Conservation (phyloP, 371 early-diverging fungal genomes). For the Mortierella sp. region DNA sequence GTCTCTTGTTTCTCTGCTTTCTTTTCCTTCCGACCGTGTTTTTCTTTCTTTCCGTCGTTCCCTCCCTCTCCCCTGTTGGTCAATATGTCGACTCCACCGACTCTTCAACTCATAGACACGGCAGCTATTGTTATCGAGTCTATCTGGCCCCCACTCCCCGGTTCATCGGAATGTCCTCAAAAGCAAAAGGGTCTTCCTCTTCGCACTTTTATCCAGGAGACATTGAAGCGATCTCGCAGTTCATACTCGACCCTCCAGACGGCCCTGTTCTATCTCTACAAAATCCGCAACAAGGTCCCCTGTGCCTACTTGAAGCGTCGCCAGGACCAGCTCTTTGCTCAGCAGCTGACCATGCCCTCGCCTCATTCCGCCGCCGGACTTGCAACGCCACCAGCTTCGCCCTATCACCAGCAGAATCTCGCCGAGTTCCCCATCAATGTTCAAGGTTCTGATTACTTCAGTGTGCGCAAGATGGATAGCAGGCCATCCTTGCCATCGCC, state of each 20-base stretch:
- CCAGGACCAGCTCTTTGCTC: conserved; percentile 38
- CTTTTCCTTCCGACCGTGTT: background rate
- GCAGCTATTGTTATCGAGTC: conserved; percentile 62
- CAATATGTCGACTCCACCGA: conserved; percentile 18
- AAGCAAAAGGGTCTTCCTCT: conserved; percentile 62
- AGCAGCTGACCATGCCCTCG: conserved; percentile 12
- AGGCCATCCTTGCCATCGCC: conserved; percentile 33
- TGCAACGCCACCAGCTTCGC: conserved; percentile 44
- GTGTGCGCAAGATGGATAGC: conserved; percentile 24
- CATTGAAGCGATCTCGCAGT: conserved; percentile 78
- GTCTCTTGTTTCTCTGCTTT: background rate
- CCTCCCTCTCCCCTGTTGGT: background rate
- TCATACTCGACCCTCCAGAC: conserved; percentile 85
- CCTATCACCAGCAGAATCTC: conserved; percentile 31
- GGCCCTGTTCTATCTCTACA: conserved; percentile 73
- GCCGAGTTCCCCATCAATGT: conserved; percentile 31
- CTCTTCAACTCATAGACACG: conserved; percentile 54
- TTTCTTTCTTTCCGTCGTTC: background rate
- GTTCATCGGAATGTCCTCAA: conserved; percentile 57
- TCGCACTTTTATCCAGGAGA: conserved; percentile 73
- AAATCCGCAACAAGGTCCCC: conserved; percentile 54
- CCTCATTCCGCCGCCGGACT: conserved; percentile 16
- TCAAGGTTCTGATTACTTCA: conserved; percentile 42
- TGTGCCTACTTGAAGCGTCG: conserved; percentile 44
- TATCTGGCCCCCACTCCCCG: conserved; percentile 60